Evolutionary conservation across 805 yeast genomes (phyloP).

Genomic region (Candida oleophila): DNA sequence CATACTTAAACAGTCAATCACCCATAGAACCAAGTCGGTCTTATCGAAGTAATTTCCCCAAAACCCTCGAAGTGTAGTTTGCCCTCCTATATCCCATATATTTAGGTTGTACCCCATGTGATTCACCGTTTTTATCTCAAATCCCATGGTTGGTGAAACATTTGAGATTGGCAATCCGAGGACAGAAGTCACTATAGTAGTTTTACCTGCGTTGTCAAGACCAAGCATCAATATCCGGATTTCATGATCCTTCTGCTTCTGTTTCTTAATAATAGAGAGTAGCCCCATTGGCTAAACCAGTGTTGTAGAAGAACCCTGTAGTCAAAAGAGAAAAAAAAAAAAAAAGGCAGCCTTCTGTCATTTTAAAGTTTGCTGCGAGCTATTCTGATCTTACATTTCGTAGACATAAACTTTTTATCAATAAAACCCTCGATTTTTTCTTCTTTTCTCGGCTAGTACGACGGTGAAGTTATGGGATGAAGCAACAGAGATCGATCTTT

Average conservation of each 20-base stretch:
- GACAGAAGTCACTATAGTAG: constrained; percentile 69
- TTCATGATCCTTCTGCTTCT: constrained; percentile 77
- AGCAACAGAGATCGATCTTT: constrained; percentile 24
- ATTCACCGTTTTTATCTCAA: constrained; percentile 65
- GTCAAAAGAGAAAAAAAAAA: too few relatives aligned
- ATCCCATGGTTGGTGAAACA: constrained; percentile 91
- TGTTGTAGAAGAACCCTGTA: too few relatives aligned
- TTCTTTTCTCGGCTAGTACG: too few relatives aligned
- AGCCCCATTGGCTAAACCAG: constrained; percentile 63
- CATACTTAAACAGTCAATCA: constrained; percentile 65
- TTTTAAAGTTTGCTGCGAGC: constrained; percentile 1
- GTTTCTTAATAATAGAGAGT: constrained; percentile 74
- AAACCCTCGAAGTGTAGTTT: constrained; percentile 37
- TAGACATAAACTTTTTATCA: too few relatives aligned
- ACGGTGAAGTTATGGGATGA: too few relatives aligned
- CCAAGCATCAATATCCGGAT: constrained; percentile 76
- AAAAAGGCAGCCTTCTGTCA: too few relatives aligned
- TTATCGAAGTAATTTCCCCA: constrained; percentile 87
- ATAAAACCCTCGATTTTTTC: too few relatives aligned
- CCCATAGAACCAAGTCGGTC: constrained; percentile 79
- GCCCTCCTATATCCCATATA: constrained; percentile 87
- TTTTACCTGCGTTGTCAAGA: constrained; percentile 88
- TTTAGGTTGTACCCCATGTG: constrained; percentile 48
- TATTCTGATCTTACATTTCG: too few relatives aligned
- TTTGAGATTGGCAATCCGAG: constrained; percentile 48